phyloP scores from a whole-genome alignment of 208 protist species.

The Acanthamoeba lenticulata region DNA sequence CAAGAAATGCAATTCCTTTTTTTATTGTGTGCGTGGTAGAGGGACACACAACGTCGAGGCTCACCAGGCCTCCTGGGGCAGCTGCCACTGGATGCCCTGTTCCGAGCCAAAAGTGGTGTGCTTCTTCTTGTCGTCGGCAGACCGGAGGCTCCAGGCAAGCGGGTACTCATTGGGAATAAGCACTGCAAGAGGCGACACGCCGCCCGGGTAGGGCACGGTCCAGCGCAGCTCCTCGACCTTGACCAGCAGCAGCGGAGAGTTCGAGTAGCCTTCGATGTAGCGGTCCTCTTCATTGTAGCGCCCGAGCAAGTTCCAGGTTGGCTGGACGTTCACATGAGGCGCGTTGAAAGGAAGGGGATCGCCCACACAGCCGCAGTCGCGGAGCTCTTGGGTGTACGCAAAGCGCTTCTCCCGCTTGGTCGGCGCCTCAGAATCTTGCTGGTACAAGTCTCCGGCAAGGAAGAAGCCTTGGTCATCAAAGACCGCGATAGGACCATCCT shows the following conservation, averaged over 20 bases:
- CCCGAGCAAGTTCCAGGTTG: background rate
- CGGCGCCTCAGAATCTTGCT: background rate
- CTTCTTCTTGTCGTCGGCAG: too few species aligned
- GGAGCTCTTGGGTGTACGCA: background rate
- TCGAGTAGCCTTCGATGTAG: background rate
- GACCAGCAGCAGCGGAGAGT: background rate
- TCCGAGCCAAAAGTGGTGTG: too few species aligned
- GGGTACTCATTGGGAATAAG: too few species aligned
- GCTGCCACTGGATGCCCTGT: too few species aligned
- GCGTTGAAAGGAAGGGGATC: background rate
- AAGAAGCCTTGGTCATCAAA: background rate
- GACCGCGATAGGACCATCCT: too few species aligned
- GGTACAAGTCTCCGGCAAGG: background rate
- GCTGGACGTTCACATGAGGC: background rate
- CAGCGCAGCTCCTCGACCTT: background rate
- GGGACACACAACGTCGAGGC: too few species aligned
- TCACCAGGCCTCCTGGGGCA: too few species aligned
- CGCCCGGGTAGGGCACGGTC: background rate
- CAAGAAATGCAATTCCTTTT: too few species aligned
- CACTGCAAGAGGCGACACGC: too few species aligned
- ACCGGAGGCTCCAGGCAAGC: too few species aligned
- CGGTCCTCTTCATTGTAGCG: too few species aligned
- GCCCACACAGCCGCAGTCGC: background rate
- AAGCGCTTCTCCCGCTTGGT: background rate
- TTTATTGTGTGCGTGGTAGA: too few species aligned